Conservation (phyloP, 2,329 filamentous ascomycete species). For the Fusarium palustre region DNA sequence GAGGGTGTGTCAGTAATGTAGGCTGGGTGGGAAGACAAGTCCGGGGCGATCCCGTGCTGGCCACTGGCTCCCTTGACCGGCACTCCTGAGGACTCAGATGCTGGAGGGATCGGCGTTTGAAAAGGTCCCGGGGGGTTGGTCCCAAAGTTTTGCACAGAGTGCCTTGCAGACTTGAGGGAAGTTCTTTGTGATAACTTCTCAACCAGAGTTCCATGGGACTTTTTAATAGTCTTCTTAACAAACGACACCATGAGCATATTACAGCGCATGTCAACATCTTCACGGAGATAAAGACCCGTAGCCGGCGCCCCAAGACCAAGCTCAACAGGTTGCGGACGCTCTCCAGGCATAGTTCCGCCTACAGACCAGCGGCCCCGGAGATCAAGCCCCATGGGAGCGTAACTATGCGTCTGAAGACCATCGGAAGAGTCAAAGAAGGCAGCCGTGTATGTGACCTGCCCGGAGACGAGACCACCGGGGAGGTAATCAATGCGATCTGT, state of each 20-base stretch:
- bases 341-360: slow-evolving; percentile 76
- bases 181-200: slow-evolving; percentile 64
- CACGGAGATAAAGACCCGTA: slow-evolving; percentile 81
- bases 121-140: slow-evolving; percentile 14
- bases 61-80: slow-evolving; percentile 26
- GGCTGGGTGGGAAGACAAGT: slow-evolving; percentile 12
- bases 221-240: slow-evolving; percentile 85
- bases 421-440: slow-evolving; percentile 80
- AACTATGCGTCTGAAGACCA: slow-evolving; percentile 85
- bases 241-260: slow-evolving; percentile 81
- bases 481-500: slow-evolving; percentile 83
- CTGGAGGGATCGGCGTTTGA: slow-evolving; percentile 31
- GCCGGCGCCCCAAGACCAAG: slow-evolving; percentile 73
- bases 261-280: slow-evolving; percentile 85
- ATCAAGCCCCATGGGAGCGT: slow-evolving; percentile 83
- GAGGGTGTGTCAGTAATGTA: slow-evolving; percentile 27
- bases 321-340: slow-evolving; percentile 73
- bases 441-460: slow-evolving; percentile 80
- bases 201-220: slow-evolving; percentile 77
- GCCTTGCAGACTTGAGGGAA: slow-evolving; percentile 28
- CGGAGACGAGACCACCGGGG: slow-evolving; percentile 71
- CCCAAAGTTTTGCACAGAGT: slow-evolving; percentile 33
- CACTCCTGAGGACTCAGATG: slow-evolving; percentile 27
- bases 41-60: slow-evolving; percentile 20
- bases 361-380: slow-evolving; percentile 84